Conservation (phyloP, 2,329 filamentous ascomycete genomes). For the Pseudogymnoascus sp. region DNA sequence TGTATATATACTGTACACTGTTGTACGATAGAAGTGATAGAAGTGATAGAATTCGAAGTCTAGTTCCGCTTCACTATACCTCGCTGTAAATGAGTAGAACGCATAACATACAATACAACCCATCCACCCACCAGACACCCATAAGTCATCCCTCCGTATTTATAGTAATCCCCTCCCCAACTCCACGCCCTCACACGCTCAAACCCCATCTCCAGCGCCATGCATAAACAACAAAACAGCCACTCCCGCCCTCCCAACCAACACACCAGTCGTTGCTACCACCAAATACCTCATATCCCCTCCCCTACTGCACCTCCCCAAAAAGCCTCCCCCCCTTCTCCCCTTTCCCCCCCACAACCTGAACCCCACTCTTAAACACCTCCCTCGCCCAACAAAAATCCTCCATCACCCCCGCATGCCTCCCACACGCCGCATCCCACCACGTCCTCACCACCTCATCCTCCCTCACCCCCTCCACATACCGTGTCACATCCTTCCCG, state of each 20-base stretch:
- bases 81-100: not conserved
- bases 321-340: not conserved
- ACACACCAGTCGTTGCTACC: not conserved
- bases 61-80: not conserved
- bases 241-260: not conserved
- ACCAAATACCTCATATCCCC: not conserved
- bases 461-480: conserved; percentile 52
- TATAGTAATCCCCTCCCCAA: not conserved
- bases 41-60: not conserved
- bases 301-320: not conserved
- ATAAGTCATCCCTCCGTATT: not conserved
- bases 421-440: conserved; percentile 52
- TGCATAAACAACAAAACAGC: not conserved
- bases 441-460: conserved; percentile 54
- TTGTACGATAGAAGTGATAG: conserved; percentile 12
- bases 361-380: conserved; percentile 29
- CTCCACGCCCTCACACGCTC: not conserved
- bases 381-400: conserved; percentile 46
- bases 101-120: not conserved
- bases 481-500: conserved; percentile 45
- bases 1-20: not conserved
- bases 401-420: conserved; percentile 51
- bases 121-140: not conserved
- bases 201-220: not conserved
- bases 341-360: not conserved